Percentiles rank a stretch among this genome's conserved stretches.
Evolutionary conservation across 2,329 filamentous ascomycete species (phyloP).

Genomic region (Fusarium albosuccineum): DNA sequence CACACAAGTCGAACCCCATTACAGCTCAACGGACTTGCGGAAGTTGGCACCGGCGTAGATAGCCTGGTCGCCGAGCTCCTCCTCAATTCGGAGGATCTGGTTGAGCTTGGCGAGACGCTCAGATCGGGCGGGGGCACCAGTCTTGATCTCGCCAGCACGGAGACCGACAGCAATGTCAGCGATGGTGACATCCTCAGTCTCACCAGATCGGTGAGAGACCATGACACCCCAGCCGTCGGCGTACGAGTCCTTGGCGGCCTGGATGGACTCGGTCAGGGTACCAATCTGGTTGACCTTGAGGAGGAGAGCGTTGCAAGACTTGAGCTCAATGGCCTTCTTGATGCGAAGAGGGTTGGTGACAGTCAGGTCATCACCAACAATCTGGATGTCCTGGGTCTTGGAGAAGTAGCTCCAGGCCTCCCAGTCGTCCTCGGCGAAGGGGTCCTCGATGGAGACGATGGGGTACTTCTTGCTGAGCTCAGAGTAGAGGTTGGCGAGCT

Average conservation of each 20-base stretch:
- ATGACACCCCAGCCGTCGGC: constrained; percentile 98
- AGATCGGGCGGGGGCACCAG: constrained; percentile 93
- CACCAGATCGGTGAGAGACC: constrained; percentile 98
- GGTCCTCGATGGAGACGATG: constrained; percentile 98
- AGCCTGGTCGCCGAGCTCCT: constrained; percentile 94
- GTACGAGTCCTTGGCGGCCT: constrained; percentile 98
- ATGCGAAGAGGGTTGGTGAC: constrained; percentile 99
- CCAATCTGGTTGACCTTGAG: constrained; percentile 99
- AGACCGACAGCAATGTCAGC: constrained; percentile 98
- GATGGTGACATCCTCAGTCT: constrained; percentile 99
- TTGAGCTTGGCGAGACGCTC: constrained; percentile 99
- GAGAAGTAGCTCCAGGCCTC: constrained; percentile 99
- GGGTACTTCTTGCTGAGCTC: constrained; percentile 93
- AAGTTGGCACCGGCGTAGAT: constrained; percentile 94
- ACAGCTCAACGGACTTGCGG: constrained; percentile 90
- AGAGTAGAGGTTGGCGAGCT: constrained; percentile 93
- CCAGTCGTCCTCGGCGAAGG: constrained; percentile 99
- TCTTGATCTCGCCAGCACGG: constrained; percentile 98
- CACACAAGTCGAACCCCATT: constrained; percentile 54
- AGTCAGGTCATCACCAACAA: constrained; percentile 98
- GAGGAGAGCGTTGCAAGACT: constrained; percentile 97
- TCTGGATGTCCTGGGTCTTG: constrained; percentile 98
- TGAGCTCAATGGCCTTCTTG: constrained; percentile 99
- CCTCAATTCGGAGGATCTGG: constrained; percentile 99
- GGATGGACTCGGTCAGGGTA: constrained; percentile 98